Evolutionary conservation across 257 asterid genomes (phyloP), one percentile per base, ranked within the genome.

Genomic region (Rehmannia glutinosa): DNA sequence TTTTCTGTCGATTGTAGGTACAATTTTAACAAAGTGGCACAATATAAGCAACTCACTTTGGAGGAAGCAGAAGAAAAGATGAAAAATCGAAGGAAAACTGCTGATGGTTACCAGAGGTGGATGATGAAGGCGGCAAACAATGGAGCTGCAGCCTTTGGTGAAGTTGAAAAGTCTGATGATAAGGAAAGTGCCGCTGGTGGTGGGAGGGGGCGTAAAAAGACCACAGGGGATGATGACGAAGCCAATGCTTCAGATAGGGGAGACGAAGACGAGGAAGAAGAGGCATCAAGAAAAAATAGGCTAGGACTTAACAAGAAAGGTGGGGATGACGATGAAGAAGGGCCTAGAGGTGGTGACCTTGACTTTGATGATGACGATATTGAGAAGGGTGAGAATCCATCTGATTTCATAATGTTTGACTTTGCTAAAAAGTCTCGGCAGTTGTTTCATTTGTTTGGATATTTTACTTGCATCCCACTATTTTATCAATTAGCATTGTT

Each of bases 41-140:
- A 94, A 68, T 94, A 94, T 73, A 94, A 94, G 78, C 97, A 91
- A 77, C 97, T 94, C 61, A 91, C 99, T 12, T 74, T 94, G 82
- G 99, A 94, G 78, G 99, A 94, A 80, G 99, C 99, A 16, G 99
- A 94, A 73, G 99, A 94, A 80, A 94, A 91, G 82, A 94, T 94
- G 97, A 88, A 80, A 71, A 91, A 91, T 74, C 79, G 97, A 78
- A 84, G 99, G 80, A 94, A 84, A 84, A 94, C 96, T 56, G 99
- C 99, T 50, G 99, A 94, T 81, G 99, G 99, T 66, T 94, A 94
- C 76, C 75, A 91, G 71, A 82, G 99, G 78, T 94, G 99, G 99
- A 94, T 88, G 97, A 91, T 94, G 98, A 94, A 94, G 82, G 96
- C 88, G 19, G 97, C 97, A 70, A 86, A 80, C 56, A 85, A 84